Evolutionary conservation across 768 basidiomycete genomes (phyloP).

Genomic region (Podaxis pistillaris): DNA sequence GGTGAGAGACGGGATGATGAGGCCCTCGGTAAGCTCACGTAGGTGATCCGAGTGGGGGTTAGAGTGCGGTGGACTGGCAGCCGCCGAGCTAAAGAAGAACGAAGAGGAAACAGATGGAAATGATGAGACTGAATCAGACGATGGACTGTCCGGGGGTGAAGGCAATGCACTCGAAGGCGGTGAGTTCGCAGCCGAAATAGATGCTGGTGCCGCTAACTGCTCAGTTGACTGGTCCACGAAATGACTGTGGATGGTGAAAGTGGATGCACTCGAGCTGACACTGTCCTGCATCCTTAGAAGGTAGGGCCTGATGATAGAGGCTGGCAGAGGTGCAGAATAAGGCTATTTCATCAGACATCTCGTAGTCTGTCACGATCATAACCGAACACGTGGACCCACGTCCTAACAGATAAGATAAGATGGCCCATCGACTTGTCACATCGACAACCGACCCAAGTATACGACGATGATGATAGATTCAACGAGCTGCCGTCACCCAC

Average conservation of each 20-base stretch:
- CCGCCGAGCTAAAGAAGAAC: conserved; percentile 77
- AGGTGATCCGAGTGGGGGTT: conserved; percentile 34
- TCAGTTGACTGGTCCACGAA: conserved; percentile 18
- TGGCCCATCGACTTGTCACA: no score
- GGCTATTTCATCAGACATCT: background rate
- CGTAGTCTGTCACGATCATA: background rate
- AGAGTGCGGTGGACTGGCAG: conserved; percentile 59
- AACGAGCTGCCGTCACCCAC: background rate
- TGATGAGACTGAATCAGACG: conserved; percentile 63
- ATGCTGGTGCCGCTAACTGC: conserved; percentile 10
- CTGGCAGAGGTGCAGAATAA: background rate
- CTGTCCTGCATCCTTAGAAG: conserved; percentile 27
- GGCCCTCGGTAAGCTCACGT: conserved; percentile 27
- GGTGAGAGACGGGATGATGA: conserved; percentile 69
- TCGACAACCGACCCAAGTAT: no score
- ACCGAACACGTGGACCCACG: background rate
- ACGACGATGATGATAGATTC: background rate
- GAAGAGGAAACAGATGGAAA: conserved; percentile 72
- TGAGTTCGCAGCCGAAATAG: conserved; percentile 42
- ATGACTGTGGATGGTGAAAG: conserved; percentile 28
- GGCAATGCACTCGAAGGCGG: conserved; percentile 49
- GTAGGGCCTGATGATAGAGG: background rate
- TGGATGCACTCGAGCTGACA: conserved; percentile 38
- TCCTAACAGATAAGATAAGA: background rate
- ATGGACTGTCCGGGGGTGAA: conserved; percentile 62